These are phyloP conservation scores for Athelia psychrophila DNA, from an alignment of 1,284 basidiomycete genomes.

Conservation along the genomic window DNA sequence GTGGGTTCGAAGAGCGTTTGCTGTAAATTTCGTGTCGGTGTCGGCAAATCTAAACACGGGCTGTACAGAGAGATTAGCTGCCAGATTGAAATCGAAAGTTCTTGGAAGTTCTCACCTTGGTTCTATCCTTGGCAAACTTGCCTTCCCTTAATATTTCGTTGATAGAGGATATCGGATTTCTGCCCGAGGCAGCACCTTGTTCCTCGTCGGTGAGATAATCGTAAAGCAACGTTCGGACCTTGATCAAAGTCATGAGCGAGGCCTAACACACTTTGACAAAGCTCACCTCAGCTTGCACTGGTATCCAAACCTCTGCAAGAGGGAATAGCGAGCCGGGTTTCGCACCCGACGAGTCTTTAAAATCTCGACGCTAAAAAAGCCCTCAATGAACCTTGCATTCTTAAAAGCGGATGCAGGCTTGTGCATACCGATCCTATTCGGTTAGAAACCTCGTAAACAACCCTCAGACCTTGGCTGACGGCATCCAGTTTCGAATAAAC, in stretches of 20 bases:
- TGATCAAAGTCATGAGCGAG: conserved; percentile 5
- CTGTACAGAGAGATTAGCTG: conserved; percentile 35
- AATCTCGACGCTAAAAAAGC: conserved; percentile 70
- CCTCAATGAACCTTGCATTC: conserved; percentile 3
- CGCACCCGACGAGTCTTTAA: conserved; percentile 78
- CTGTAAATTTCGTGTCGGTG: conserved; percentile 72
- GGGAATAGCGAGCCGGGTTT: conserved; percentile 76
- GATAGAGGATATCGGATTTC: conserved; percentile 90
- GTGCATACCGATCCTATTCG: conserved; percentile 80
- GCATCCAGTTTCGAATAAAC: conserved; percentile 96
- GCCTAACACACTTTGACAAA: not conserved
- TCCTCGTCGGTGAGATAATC: conserved; percentile 93
- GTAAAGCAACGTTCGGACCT: conserved; percentile 85
- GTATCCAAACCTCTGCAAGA: conserved; percentile 87
- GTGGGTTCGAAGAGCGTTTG: conserved; percentile 68
- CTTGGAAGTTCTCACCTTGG: conserved; percentile 52
- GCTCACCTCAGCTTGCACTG: conserved; percentile 85
- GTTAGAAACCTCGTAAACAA: conserved; percentile 89
- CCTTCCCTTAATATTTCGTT: conserved; percentile 93
- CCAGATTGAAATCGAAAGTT: conserved; percentile 1
- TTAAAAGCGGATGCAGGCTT: conserved; percentile 1
- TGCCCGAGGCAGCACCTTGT: conserved; percentile 68
- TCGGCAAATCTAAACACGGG: conserved; percentile 90
- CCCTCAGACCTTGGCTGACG: conserved; percentile 89
- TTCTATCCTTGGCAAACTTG: conserved; percentile 71